Percentiles rank a stretch among this genome's conserved stretches.
Conservation (phyloP, 108 stramenopile genomes). For the Nitzschia sp. region DNA sequence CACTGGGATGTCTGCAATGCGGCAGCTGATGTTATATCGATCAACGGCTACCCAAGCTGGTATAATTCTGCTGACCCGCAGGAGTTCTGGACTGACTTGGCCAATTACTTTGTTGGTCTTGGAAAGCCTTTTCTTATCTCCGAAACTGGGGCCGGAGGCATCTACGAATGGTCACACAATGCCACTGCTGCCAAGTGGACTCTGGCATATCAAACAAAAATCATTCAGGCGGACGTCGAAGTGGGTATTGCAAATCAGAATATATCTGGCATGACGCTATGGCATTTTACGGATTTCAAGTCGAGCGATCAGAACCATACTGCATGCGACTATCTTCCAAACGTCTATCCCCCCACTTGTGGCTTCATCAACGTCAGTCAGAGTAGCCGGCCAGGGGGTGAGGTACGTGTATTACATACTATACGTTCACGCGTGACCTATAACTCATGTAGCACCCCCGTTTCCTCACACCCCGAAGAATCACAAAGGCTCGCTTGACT, state of each 20-base stretch:
- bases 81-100: constrained; percentile 8
- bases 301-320: constrained; percentile 26
- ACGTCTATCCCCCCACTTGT: constrained; percentile 32
- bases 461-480: too few relatives aligned
- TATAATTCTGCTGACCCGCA: constrained; percentile 2
- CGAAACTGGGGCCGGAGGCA: constrained; percentile 30
- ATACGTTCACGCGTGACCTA: too few relatives aligned
- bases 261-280: constrained; percentile 16
- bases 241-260: constrained; percentile 6
- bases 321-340: constrained; percentile 36
- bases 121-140: constrained; percentile 29
- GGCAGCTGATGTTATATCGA: constrained; percentile 5
- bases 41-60: constrained; percentile 36
- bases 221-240: constrained; percentile 8
- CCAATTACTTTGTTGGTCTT: background rate
- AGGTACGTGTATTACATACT: too few relatives aligned
- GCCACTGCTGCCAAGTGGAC: constrained; percentile 20
- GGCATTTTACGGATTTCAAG: constrained; percentile 38
- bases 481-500: constrained; percentile 48
- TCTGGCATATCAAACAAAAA: constrained; percentile 10
- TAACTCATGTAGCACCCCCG: too few relatives aligned
- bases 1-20: constrained; percentile 12
- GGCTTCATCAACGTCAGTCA: constrained; percentile 28
- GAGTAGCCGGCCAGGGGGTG: constrained; percentile 33
- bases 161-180: constrained; percentile 37